Base-by-base conservation (phyloP, 2,329 filamentous ascomycete species). In the Exophiala alcalophila region DNA sequence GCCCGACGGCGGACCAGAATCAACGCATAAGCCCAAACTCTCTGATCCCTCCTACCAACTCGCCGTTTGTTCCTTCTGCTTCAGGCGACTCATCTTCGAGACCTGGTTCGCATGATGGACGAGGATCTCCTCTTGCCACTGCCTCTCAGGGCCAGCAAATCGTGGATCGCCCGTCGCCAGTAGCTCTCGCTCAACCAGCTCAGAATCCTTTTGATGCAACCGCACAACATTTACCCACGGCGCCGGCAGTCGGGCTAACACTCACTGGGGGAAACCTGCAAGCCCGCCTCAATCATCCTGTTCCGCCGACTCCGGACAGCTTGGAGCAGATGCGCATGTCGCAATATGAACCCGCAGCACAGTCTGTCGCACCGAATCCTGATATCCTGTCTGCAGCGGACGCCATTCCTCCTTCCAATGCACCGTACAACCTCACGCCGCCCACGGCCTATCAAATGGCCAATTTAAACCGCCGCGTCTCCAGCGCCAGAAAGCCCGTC, bases 211-310 rank as follows among this genome's bases (percentile, higher is more conserved):
- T 28, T 18, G 37, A 45, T 12, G 10, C n/a, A 21, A 16, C 21
- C 9, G 16, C 38, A 4, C 38, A 40, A 9, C 34, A 41, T 10
- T 41, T 21, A 4, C 27, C 45, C 9, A 20, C 45, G 6, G 30
- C 43, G 27, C 29, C 28, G 25, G 45, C 47, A 23, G 28, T 59
- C 12, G n/a, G n/a, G n/a, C n/a, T n/a, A n/a, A 58, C 57, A 5
- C 38, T 60, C 32, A 55, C 58, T 3, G 59, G 59, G 15, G 43
- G 55, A 9, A 60, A 60, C 33, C 44, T 61, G 11, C 59, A 60
- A 44, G 56, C 55, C 19, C 54, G 58, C 4, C 49, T 61, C 15
- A 57, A 61, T 38, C 59, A 61, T 44, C 59, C 58, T 12, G 52
- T 59, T n/a, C 59, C 59, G 16, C 59, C 59, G 30, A 48, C 52